Conservation (phyloP, 768 basidiomycete genomes). For the Amanita phalloides region DNA sequence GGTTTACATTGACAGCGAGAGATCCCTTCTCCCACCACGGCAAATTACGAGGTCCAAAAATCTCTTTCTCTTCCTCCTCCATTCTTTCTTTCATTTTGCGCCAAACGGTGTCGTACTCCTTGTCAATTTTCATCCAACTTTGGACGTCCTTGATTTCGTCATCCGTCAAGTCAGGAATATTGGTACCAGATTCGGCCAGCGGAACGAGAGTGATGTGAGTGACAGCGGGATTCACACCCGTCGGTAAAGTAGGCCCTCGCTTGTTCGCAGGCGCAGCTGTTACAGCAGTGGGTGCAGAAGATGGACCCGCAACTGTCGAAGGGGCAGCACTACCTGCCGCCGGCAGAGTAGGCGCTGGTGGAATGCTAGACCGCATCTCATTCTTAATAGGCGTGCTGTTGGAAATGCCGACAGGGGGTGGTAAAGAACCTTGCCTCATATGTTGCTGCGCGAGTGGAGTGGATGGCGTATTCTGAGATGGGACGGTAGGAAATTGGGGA, state of each 20-base stretch:
- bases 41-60: constrained; percentile 24
- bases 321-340: constrained; percentile 8
- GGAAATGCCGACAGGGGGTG: neutral
- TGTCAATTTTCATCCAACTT: constrained; percentile 55
- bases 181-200: constrained; percentile 34
- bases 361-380: constrained; percentile 5
- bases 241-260: constrained; percentile 31
- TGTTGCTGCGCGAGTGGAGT: constrained; percentile 5
- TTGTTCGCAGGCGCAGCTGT: constrained; percentile 11
- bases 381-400: constrained; percentile 4
- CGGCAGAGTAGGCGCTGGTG: neutral
- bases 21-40: constrained; percentile 61
- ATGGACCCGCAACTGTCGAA: neutral
- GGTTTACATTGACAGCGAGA: constrained; percentile 22
- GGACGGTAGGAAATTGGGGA: constrained; percentile 9
- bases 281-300: constrained; percentile 7
- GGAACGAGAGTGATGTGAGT: constrained; percentile 58
- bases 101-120: constrained; percentile 40
- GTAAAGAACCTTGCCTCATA: constrained; percentile 6
- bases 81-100: constrained; percentile 42
- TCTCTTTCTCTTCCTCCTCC: constrained; percentile 36
- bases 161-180: constrained; percentile 42
- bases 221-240: constrained; percentile 39
- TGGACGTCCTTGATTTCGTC: constrained; percentile 43
- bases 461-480: constrained; percentile 2